A percentile compares a stretch with the other conserved stretches of the same genome.
Evolutionary conservation across 768 basidiomycete species (phyloP).

Genomic region (Mycena haematopus): DNA sequence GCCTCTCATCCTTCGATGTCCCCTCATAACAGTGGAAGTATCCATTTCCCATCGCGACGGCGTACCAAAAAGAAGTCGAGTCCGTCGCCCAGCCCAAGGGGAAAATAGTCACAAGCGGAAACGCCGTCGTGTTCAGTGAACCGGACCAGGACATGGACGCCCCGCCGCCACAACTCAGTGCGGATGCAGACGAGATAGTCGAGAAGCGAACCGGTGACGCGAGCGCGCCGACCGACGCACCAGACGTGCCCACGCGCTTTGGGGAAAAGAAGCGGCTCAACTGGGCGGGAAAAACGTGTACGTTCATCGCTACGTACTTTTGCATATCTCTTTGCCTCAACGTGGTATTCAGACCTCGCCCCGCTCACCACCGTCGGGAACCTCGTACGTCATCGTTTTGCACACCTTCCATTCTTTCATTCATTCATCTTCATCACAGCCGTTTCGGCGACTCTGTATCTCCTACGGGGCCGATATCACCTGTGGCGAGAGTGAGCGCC

Average conservation of each 20-base stretch:
- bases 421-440: conserved; percentile 49
- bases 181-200: conserved; percentile 36
- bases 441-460: conserved; percentile 91
- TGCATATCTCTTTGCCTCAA: not conserved
- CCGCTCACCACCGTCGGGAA: conserved; percentile 97
- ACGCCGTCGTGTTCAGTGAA: conserved; percentile 42
- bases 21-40: conserved; percentile 51
- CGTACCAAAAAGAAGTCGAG: conserved; percentile 63
- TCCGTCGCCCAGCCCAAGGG: conserved; percentile 38
- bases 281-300: conserved; percentile 89
- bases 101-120: conserved; percentile 26
- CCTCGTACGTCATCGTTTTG: conserved; percentile 52
- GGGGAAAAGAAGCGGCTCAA: conserved; percentile 86
- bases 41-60: conserved; percentile 64
- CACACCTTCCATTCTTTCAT: not conserved
- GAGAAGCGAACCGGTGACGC: conserved; percentile 44
- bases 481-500: conserved; percentile 83
- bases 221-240: conserved; percentile 54
- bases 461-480: conserved; percentile 92
- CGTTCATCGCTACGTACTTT: conserved; percentile 33
- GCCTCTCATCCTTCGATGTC: not conserved
- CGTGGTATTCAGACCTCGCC: conserved; percentile 41
- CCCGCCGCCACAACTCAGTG: conserved; percentile 19
- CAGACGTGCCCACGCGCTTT: conserved; percentile 75
- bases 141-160: conserved; percentile 46